These are phyloP conservation scores for Ophiostoma himal-ulmi DNA, from an alignment of 2,329 filamentous ascomycete species.

Conservation along the genomic window DNA sequence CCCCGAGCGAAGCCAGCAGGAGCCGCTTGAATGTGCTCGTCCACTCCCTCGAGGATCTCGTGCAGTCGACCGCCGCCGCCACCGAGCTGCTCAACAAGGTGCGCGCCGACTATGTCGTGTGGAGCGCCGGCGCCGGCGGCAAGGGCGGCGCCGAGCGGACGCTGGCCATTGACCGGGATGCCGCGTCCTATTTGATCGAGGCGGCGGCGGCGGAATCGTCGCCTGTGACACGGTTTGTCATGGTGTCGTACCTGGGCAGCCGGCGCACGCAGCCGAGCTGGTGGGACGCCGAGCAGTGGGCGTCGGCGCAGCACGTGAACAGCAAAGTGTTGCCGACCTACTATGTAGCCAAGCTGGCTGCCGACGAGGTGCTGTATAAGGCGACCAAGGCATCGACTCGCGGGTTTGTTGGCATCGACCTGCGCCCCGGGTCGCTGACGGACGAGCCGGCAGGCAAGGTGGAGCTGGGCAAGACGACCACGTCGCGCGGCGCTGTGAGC, in stretches of 20 bases:
- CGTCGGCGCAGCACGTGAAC: slow-evolving; percentile 37
- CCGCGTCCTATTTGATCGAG: slow-evolving; percentile 56
- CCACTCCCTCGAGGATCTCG: slow-evolving; percentile 60
- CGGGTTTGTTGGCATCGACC: slow-evolving; percentile 45
- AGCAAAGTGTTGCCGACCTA: slow-evolving; percentile 45
- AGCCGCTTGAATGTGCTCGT: slow-evolving; percentile 65
- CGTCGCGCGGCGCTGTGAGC: slow-evolving; percentile 39
- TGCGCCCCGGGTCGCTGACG: slow-evolving; percentile 49
- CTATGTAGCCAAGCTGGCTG: slow-evolving; percentile 55
- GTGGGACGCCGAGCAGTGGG: slow-evolving; percentile 50
- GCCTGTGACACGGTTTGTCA: slow-evolving; percentile 50
- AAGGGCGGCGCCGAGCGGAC: slow-evolving; percentile 49
- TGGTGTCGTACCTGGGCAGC: slow-evolving; percentile 56
- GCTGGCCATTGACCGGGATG: slow-evolving; percentile 52
- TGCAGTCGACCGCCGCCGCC: slow-evolving; percentile 58
- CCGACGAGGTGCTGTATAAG: slow-evolving; percentile 52
- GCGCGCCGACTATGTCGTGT: slow-evolving; percentile 61
- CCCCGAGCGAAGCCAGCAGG: slow-evolving; percentile 31
- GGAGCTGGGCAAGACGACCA: slow-evolving; percentile 42
- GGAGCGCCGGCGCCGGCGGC: slow-evolving; percentile 59
- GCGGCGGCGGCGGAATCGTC: slow-evolving; percentile 43
- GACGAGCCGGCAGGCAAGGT: slow-evolving; percentile 44
- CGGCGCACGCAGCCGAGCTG: slow-evolving; percentile 48
- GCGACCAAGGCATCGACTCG: slow-evolving; percentile 35
- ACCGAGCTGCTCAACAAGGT: slow-evolving; percentile 55